Conservation (phyloP, 306 rosid species). For the Biancaea sappan region DNA sequence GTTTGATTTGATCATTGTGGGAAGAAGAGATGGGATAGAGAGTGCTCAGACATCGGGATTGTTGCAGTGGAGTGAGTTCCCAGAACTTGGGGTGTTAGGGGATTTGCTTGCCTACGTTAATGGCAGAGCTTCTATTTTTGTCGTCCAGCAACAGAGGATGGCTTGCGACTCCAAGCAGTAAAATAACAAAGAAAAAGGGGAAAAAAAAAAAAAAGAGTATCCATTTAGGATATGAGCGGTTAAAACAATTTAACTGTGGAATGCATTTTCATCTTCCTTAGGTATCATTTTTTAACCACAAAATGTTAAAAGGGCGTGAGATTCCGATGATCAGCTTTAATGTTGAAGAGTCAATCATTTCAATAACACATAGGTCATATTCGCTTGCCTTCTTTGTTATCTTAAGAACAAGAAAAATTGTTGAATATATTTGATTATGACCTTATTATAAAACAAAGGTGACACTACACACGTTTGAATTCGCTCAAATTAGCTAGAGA, state of each 20-base stretch:
- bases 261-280: background rate
- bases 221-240: too few relatives aligned
- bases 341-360: too few relatives aligned
- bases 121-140: constrained; percentile 53
- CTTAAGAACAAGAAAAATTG: background rate
- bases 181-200: too few relatives aligned
- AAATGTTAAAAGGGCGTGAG: background rate
- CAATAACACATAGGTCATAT: background rate
- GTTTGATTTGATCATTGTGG: constrained; percentile 61
- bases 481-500: too few relatives aligned
- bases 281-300: background rate
- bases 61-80: constrained; percentile 70
- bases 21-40: constrained; percentile 51
- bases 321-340: background rate
- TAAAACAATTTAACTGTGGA: too few relatives aligned
- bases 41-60: constrained; percentile 55
- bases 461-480: too few relatives aligned
- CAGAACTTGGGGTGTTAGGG: constrained; percentile 68
- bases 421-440: background rate
- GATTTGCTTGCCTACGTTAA: constrained; percentile 57
- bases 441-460: background rate
- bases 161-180: background rate
- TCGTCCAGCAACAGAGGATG: constrained; percentile 62
- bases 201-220: too few relatives aligned
- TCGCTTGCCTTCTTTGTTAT: background rate